Conservation (phyloP, 2,329 filamentous ascomycete genomes). For the Cytospora mali region DNA sequence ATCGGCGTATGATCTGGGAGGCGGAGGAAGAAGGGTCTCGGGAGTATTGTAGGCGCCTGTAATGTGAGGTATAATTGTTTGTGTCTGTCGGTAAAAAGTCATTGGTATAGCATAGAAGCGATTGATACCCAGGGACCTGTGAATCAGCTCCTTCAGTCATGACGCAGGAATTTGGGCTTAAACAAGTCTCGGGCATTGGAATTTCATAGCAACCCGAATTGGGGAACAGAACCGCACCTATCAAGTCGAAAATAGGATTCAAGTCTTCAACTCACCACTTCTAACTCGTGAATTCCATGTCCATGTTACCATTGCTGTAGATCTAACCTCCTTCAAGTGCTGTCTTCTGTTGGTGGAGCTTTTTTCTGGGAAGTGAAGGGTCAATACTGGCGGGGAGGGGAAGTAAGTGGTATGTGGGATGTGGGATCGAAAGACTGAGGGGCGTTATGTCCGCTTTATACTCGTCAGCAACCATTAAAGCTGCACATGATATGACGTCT, state of each 20-base stretch:
- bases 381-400: too few species aligned
- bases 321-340: too few species aligned
- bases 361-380: too few species aligned
- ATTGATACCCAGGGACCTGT: conserved; percentile 23
- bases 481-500: too few species aligned
- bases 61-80: background rate
- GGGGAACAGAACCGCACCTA: background rate
- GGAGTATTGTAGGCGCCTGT: background rate
- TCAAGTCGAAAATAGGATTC: background rate
- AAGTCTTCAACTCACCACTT: background rate
- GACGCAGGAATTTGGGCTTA: background rate
- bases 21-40: background rate
- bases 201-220: background rate
- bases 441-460: too few species aligned
- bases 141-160: background rate
- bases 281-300: too few species aligned
- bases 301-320: too few species aligned
- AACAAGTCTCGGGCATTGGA: background rate
- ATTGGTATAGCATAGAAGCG: conserved; percentile 22
- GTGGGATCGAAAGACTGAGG: too few species aligned
- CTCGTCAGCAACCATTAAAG: too few species aligned
- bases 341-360: too few species aligned
- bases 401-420: too few species aligned
- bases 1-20: conserved; percentile 20
- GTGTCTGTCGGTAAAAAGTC: background rate